Base-by-base conservation (phyloP, 2,329 filamentous ascomycete genomes). In the Bertia moriformis region DNA sequence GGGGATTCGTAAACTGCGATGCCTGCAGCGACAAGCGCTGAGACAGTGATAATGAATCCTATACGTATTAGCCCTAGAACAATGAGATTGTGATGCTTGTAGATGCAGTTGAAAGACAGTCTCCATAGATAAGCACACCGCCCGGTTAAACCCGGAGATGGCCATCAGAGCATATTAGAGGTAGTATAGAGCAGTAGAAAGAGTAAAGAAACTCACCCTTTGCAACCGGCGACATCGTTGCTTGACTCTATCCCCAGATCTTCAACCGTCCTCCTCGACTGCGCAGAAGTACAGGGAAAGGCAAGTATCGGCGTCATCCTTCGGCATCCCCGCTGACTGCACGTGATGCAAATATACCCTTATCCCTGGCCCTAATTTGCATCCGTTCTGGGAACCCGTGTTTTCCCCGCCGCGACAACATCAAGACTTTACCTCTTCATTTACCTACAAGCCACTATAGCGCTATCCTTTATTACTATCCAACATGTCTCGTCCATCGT, bases 1-100 rank as follows among this genome's bases (percentile, higher is more conserved):
- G 74, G 74, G 30, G 69, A 76, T 52, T 79, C 71, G 54, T 78
- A 76, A 36, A 76, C 66, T 39, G 74, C 74, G 38, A 78, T 65
- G 12, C 73, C 69, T 14, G 75, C 72, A 43, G 74, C 74, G 39
- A 78, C 66, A 41, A 78, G 60, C 30, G 78, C 63, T 33, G 69
- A 69, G 44, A 75, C 66, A 37, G 71, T 71, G 46, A 79, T 68
- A 44, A 80, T 71, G 45, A 78, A 65, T 50, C 73, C 74, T 78
- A 45, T 30, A 14, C 41, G 41, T 38, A n/a, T n/a, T n/a, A n/a
- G n/a, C n/a, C n/a, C n/a, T n/a, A n/a, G n/a, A n/a, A n/a, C n/a
- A n/a, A n/a, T n/a, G n/a, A n/a, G n/a, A n/a, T n/a, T n/a, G n/a
- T n/a, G n/a, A n/a, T n/a, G n/a, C n/a, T n/a, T n/a, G n/a, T n/a